Percentiles rank a stretch among this genome's conserved stretches.
These are phyloP conservation scores for Alternaria tenuissima DNA, from an alignment of 2,329 filamentous ascomycete species.

Conservation along the genomic window DNA sequence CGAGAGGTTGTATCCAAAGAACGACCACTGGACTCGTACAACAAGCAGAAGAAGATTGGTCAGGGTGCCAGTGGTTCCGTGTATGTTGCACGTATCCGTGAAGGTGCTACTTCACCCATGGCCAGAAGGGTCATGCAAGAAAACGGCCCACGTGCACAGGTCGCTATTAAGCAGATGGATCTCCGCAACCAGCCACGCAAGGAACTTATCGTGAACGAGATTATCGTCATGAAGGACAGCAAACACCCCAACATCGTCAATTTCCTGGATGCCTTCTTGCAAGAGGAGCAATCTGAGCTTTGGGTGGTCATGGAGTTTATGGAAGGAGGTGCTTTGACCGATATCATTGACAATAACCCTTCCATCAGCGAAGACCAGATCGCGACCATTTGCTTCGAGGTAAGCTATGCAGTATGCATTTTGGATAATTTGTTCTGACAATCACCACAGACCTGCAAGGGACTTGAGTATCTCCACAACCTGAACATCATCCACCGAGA, in stretches of 20 bases:
- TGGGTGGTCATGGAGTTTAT: constrained; percentile 99
- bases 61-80: constrained; percentile 98
- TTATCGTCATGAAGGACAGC: constrained; percentile 99
- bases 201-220: constrained; percentile 98
- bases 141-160: constrained; percentile 83
- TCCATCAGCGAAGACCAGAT: constrained; percentile 97
- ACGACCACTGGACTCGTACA: constrained; percentile 92
- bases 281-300: constrained; percentile 93
- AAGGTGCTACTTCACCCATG: constrained; percentile 80
- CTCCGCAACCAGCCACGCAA: constrained; percentile 95
- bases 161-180: constrained; percentile 99
- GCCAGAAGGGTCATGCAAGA: constrained; percentile 80
- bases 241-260: constrained; percentile 99
- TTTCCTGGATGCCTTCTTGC: constrained; percentile 94
- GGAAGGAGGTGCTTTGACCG: constrained; percentile 96
- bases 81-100: constrained; percentile 95
- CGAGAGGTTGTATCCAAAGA: constrained; percentile 95
- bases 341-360: constrained; percentile 98
- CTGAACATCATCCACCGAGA: constrained; percentile 99
- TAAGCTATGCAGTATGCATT: constrained; percentile 55
- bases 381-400: constrained; percentile 95
- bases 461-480: constrained; percentile 89
- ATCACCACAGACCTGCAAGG: constrained; percentile 81
- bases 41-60: constrained; percentile 99
- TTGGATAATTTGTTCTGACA: constrained; percentile 37